Conservation (phyloP, 2,329 filamentous ascomycete genomes). For the Venturia asperata region DNA sequence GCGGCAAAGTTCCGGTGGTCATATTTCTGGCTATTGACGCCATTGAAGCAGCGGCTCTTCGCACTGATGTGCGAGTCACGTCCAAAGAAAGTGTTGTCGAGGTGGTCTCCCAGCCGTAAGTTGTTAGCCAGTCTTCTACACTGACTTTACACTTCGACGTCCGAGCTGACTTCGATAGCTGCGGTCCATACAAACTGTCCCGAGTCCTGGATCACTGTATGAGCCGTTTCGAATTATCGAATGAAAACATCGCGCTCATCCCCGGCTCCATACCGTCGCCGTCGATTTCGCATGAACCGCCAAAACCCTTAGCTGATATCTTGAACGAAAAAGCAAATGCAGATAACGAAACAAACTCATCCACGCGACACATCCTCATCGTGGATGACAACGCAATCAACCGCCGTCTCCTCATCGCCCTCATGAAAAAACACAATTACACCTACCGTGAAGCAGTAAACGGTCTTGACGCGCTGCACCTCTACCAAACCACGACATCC, state of each 20-base stretch:
- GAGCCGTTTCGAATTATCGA: slow-evolving; percentile 21
- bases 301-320: background rate
- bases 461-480: slow-evolving; percentile 32
- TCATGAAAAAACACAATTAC: slow-evolving; percentile 30
- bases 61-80: slow-evolving; percentile 28
- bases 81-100: slow-evolving; percentile 24
- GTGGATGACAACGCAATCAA: slow-evolving; percentile 37
- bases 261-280: background rate
- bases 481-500: slow-evolving; percentile 3
- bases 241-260: background rate
- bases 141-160: background rate
- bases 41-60: slow-evolving; percentile 30
- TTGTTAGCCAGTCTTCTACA: background rate
- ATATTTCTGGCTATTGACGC: slow-evolving; percentile 31
- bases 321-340: too few species aligned
- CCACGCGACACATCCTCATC: slow-evolving; percentile 26
- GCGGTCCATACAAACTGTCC: slow-evolving; percentile 16
- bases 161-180: background rate
- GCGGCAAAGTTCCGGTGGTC: slow-evolving; percentile 24
- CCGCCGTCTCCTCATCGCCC: slow-evolving; percentile 27
- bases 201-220: slow-evolving; percentile 1
- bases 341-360: background rate
- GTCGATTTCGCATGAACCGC: background rate
- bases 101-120: slow-evolving; percentile 15
- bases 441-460: slow-evolving; percentile 30